phyloP scores from a whole-genome alignment of 305 asterid species.

The Lippia alba region DNA sequence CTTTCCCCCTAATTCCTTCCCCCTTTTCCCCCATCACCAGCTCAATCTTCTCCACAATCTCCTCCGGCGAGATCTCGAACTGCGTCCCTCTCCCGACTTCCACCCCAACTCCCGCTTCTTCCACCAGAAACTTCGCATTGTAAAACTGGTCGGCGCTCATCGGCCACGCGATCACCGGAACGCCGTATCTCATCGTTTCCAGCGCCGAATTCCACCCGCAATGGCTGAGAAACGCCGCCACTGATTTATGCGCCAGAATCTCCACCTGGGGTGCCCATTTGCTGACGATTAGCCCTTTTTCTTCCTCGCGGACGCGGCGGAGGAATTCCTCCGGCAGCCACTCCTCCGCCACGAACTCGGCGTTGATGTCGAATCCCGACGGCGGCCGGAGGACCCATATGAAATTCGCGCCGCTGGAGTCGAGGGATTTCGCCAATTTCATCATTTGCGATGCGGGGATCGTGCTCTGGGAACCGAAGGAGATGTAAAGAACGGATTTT shows the following conservation, averaged over 20 bases:
- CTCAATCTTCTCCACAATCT: constrained; percentile 51
- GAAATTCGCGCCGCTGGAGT: constrained; percentile 42
- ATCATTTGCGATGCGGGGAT: constrained; percentile 56
- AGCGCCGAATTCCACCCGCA: constrained; percentile 75
- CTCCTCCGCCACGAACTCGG: constrained; percentile 51
- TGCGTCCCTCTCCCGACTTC: constrained; percentile 62
- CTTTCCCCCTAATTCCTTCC: constrained; percentile 47
- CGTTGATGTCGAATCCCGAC: constrained; percentile 44
- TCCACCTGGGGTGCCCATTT: constrained; percentile 67
- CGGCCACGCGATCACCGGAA: constrained; percentile 61
- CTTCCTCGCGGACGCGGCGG: constrained; percentile 33
- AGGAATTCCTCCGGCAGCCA: constrained; percentile 64
- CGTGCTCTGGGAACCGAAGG: constrained; percentile 56
- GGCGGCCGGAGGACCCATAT: constrained; percentile 66
- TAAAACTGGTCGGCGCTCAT: constrained; percentile 61
- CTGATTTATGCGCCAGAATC: constrained; percentile 50
- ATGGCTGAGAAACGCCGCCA: constrained; percentile 52
- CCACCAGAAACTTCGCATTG: constrained; percentile 58
- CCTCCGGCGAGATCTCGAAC: constrained; percentile 51
- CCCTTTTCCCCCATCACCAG: constrained; percentile 55
- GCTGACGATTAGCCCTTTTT: constrained; percentile 48
- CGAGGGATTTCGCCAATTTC: constrained; percentile 59
- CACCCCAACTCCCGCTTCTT: constrained; percentile 52
- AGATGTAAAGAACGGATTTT: constrained; percentile 50
- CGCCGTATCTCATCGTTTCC: constrained; percentile 54